Conservation (phyloP, 768 basidiomycete genomes). For the Boletus vermiculosoides region DNA sequence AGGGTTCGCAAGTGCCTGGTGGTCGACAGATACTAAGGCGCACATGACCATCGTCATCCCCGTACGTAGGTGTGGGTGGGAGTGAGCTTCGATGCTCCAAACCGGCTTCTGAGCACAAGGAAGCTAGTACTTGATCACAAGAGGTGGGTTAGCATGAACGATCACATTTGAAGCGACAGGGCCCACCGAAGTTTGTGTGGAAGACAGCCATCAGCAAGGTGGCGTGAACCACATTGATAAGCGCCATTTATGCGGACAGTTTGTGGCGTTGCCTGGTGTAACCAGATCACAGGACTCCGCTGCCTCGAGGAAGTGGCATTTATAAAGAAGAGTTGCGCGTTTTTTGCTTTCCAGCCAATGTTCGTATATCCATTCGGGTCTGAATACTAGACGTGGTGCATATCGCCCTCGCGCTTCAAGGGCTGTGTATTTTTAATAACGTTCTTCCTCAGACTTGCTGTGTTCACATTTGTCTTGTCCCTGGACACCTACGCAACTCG, state of each 20-base stretch:
- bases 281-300: background rate
- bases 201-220: background rate
- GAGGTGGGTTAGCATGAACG: background rate
- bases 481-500: background rate
- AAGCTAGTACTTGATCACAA: background rate
- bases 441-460: no score
- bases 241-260: background rate
- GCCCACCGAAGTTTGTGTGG: background rate
- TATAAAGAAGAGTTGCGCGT: background rate
- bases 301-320: background rate
- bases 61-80: background rate
- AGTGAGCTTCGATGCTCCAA: background rate
- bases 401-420: background rate
- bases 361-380: background rate
- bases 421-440: background rate
- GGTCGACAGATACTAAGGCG: background rate
- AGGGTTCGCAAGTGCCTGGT: background rate
- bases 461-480: background rate
- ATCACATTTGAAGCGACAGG: background rate
- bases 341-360: background rate
- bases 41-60: background rate
- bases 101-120: background rate
- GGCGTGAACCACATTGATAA: background rate
- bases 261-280: no score
- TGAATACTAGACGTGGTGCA: background rate